Base-by-base conservation (phyloP, 352 stramenopile genomes). In the Chrysophaeum taylorii region DNA sequence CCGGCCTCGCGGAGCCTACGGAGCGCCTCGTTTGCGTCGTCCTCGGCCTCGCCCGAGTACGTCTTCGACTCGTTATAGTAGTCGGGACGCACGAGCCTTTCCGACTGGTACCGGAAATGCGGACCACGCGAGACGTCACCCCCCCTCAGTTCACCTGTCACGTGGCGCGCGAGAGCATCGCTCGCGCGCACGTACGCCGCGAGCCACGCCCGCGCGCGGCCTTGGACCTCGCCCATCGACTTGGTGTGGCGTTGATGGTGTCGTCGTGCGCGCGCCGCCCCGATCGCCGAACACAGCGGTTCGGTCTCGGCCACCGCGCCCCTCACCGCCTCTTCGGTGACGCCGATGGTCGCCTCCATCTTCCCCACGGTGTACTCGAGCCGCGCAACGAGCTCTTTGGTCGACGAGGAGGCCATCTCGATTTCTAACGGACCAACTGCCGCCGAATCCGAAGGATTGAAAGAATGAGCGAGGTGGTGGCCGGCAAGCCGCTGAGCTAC, bases 1-100 rank as follows among this genome's bases (percentile, higher is more conserved):
- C n/a, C n/a, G n/a, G n/a, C 52, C 25, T 63, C n/a, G 33, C 7
- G 9, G 25, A 63, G 33, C 7, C 52, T 7, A 5, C 52, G 52
- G 5, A 41, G 29, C 27, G 52, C 52, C 52, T 63, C 52, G 52
- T 63, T 63, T 31, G 52, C 52, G 52, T 63, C 52, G 52, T 63
- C 52, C 52, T 63, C 52, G 52, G 52, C 52, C 52, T 63, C 52
- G 29, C 52, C 52, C 9, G 27, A 25, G 52, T 63, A 63, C 7
- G 5, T 35, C 9, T 35, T 39, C 52, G 27, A 25, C 7, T 35
- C n/a, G 5, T 9, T 36, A 31, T 63, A 63, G 52, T 63, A 63
- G 25, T 31, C 27, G 9, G n/a, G 12, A 25, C 4, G 9, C 27
- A 63, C 52, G 27, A 63, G 33, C 9, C 52, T 25, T 23, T 7